A percentile compares a stretch with the other conserved stretches of the same genome.
These are phyloP conservation scores for Pholiota adiposa DNA, from an alignment of 1,284 basidiomycete genomes.

Conservation along the genomic window DNA sequence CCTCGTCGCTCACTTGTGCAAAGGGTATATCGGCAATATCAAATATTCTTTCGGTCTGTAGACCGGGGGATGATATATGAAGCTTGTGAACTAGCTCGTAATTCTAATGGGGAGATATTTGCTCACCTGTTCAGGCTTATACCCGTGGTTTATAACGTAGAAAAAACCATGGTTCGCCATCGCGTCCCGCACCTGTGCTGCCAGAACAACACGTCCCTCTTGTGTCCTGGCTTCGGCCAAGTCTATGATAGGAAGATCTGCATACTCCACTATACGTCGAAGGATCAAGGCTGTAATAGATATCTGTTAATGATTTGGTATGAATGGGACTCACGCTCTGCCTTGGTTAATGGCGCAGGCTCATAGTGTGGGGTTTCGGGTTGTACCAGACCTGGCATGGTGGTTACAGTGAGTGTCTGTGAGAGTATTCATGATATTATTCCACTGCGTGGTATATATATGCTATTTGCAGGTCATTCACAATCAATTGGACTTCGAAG, in stretches of 20 bases:
- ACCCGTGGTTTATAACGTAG: constrained; percentile 65
- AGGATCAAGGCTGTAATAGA: neutral
- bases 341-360: neutral
- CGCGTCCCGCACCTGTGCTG: constrained; percentile 55
- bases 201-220: constrained; percentile 51
- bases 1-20: too few species aligned
- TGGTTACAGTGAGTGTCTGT: neutral
- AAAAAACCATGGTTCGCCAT: constrained; percentile 66
- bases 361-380: neutral
- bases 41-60: too few species aligned
- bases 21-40: too few species aligned
- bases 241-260: constrained; percentile 68
- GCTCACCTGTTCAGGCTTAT: constrained; percentile 46
- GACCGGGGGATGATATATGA: too few species aligned
- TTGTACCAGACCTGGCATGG: neutral
- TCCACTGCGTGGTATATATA: too few species aligned
- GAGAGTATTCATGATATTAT: too few species aligned
- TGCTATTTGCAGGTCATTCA: too few species aligned
- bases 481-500: neutral
- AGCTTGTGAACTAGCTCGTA: too few species aligned
- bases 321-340: neutral
- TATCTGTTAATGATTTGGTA: neutral
- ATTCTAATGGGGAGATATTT: neutral
- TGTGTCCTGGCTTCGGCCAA: constrained; percentile 53
- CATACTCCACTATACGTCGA: constrained; percentile 59